These are phyloP conservation scores for Leishmania braziliensis DNA, from an alignment of 208 protist species.

Conservation along the genomic window DNA sequence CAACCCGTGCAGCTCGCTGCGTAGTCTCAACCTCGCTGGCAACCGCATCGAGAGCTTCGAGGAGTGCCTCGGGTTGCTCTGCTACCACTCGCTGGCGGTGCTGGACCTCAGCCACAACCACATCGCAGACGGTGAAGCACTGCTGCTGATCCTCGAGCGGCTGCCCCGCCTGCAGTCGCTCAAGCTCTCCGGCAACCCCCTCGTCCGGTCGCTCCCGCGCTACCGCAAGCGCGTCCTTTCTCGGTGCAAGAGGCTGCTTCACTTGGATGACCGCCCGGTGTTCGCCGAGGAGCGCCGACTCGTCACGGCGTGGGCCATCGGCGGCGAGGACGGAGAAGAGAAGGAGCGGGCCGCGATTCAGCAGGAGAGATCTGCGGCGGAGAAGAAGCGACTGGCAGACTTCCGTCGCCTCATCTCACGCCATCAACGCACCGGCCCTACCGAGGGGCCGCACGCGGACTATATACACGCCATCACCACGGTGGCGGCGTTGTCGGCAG, in stretches of 20 bases:
- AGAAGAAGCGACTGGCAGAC: conserved; percentile 78
- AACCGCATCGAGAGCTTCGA: conserved; percentile 77
- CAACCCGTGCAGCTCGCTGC: conserved; percentile 79
- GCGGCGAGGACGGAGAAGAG: conserved; percentile 76
- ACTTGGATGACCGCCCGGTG: conserved; percentile 93
- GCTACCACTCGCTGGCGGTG: conserved; percentile 64
- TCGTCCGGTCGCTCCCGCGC: conserved; percentile 71
- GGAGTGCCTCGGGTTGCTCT: conserved; percentile 69
- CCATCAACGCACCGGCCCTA: conserved; percentile 1
- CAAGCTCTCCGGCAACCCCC: conserved; percentile 89
- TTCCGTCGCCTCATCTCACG: conserved; percentile 69
- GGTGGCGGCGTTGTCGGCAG: conserved; percentile 15
- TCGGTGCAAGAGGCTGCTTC: conserved; percentile 63
- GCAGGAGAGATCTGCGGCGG: conserved; percentile 27
- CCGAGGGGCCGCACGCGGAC: conserved; percentile 14
- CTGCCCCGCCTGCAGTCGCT: conserved; percentile 83
- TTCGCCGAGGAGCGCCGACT: conserved; percentile 87
- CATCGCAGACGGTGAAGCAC: conserved; percentile 75
- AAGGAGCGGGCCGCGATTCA: conserved; percentile 65
- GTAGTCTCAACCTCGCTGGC: conserved; percentile 73
- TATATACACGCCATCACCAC: conserved; percentile 38
- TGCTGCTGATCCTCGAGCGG: conserved; percentile 83
- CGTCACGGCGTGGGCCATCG: conserved; percentile 82
- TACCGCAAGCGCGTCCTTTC: conserved; percentile 91
- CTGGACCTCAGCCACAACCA: conserved; percentile 94